phyloP scores from a whole-genome alignment of 2,329 filamentous ascomycete species.

The Dissoconium aciculare region DNA sequence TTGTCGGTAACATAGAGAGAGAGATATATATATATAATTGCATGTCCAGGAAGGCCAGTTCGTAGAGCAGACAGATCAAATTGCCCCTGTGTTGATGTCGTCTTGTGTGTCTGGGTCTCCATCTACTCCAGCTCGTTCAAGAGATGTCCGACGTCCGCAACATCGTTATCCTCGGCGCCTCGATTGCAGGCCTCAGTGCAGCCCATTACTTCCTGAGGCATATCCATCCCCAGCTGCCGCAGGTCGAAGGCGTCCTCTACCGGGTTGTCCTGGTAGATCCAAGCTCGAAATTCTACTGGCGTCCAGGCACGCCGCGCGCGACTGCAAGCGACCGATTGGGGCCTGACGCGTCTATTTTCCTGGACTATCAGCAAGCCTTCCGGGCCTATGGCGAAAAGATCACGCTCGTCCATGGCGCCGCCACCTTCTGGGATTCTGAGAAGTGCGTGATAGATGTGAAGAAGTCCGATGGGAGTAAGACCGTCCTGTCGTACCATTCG shows the following conservation, averaged over 20 bases:
- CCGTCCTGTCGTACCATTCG: constrained; percentile 32
- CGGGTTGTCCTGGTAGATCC: constrained; percentile 5
- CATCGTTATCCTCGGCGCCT: constrained; percentile 1
- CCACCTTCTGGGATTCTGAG: constrained; percentile 30
- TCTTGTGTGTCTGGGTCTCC: too few relatives aligned
- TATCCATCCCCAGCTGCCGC: neutral
- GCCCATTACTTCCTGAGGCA: neutral
- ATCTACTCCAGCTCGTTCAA: too few relatives aligned
- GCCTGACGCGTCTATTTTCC: constrained; percentile 32
- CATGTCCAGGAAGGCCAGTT: too few relatives aligned
- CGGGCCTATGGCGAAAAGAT: constrained; percentile 31
- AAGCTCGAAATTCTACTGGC: constrained; percentile 1
- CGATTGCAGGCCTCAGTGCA: neutral
- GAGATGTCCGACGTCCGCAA: constrained; percentile 1
- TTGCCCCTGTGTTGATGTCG: too few relatives aligned
- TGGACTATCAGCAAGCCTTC: constrained; percentile 34
- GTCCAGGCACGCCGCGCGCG: constrained; percentile 1
- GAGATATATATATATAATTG: too few relatives aligned
- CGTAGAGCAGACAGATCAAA: too few relatives aligned
- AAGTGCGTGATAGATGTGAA: constrained; percentile 30
- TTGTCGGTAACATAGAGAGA: too few relatives aligned
- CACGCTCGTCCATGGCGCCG: constrained; percentile 35
- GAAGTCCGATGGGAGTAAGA: constrained; percentile 16
- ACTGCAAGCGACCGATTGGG: constrained; percentile 28
- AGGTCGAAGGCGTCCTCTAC: neutral